Evolutionary conservation across 768 basidiomycete species (phyloP).

Genomic region (Saitozyma podzolica): DNA sequence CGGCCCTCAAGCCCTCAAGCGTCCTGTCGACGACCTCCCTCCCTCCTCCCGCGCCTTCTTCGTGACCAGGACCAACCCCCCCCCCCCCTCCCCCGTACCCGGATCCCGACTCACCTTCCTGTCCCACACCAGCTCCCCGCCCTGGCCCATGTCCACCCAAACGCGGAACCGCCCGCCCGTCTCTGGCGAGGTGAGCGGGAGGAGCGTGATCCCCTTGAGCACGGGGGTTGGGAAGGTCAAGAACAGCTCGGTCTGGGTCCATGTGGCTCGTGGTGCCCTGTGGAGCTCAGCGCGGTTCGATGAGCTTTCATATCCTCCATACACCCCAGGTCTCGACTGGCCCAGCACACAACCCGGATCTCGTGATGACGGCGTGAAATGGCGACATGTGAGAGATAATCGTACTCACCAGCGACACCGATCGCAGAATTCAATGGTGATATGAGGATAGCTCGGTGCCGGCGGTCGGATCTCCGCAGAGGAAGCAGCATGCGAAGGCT

Average conservation of each 20-base stretch:
- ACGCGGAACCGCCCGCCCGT: slow-evolving; percentile 88
- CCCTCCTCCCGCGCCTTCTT: background rate
- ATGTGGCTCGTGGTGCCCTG: slow-evolving; percentile 89
- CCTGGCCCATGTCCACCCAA: slow-evolving; percentile 63
- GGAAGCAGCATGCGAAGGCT: background rate
- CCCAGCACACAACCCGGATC: background rate
- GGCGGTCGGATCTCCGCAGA: slow-evolving; percentile 27
- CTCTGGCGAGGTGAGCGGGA: slow-evolving; percentile 75
- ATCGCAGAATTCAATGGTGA: slow-evolving; percentile 92
- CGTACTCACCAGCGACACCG: slow-evolving; percentile 75
- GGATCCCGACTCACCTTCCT: slow-evolving; percentile 60
- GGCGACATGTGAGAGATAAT: background rate
- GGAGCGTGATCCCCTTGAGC: slow-evolving; percentile 66
- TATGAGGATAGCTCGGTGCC: slow-evolving; percentile 55
- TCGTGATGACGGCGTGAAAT: background rate
- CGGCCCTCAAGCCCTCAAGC: background rate
- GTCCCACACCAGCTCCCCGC: slow-evolving; percentile 68
- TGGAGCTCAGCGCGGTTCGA: background rate
- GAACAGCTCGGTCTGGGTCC: slow-evolving; percentile 90
- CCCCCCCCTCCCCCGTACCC: no score
- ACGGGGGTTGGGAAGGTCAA: slow-evolving; percentile 83
- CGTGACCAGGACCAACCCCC: no score
- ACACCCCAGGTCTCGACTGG: no score
- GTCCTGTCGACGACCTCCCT: background rate
- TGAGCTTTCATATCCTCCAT: background rate